Conservation (phyloP, 2,329 filamentous ascomycete genomes). For the Fusarium ramigenum region DNA sequence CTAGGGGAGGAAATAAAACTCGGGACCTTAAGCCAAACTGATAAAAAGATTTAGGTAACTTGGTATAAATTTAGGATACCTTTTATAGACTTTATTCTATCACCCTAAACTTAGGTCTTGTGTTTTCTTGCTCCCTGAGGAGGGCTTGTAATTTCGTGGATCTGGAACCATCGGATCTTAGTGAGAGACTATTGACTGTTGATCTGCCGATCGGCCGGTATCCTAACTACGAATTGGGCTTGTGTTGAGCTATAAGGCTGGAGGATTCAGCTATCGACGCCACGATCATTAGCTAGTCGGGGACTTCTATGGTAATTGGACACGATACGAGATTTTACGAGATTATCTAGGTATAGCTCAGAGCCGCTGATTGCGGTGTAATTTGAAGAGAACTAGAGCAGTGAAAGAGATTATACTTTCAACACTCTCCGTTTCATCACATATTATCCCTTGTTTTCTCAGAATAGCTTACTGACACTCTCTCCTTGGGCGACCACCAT, state of each 20-base stretch:
- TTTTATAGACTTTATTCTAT: no score
- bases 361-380: no score
- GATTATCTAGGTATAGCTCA: rapidly evolving
- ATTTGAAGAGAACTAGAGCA: neutral
- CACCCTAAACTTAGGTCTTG: no score
- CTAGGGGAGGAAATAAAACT: no score
- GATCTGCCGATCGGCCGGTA: neutral
- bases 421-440: no score
- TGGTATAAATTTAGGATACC: no score
- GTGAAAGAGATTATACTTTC: neutral
- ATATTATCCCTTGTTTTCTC: no score
- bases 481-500: no score
- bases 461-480: no score
- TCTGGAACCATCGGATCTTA: neutral
- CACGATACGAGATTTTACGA: rapidly evolving
- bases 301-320: neutral
- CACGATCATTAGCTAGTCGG: neutral
- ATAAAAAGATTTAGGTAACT: no score
- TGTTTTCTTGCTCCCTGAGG: no score
- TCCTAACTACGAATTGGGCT: neutral
- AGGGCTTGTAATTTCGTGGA: neutral
- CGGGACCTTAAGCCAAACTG: no score
- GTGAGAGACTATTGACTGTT: neutral
- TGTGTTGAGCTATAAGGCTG: neutral
- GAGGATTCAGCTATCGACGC: neutral